Percentiles rank a stretch among this genome's conserved stretches.
These are phyloP conservation scores for Talaromyces piceae DNA, from an alignment of 2,329 filamentous ascomycete genomes.

Conservation along the genomic window DNA sequence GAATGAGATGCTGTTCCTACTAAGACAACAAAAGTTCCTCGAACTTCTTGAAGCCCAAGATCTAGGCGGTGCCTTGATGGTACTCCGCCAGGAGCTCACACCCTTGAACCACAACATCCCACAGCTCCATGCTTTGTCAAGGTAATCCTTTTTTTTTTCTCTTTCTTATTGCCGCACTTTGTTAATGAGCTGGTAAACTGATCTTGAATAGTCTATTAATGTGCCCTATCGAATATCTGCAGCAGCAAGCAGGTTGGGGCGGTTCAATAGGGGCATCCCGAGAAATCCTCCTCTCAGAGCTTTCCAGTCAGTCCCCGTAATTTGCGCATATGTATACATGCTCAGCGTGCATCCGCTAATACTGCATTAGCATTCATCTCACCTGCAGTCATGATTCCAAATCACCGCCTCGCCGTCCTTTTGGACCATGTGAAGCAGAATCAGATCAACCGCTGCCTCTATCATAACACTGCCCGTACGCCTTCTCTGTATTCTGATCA, in stretches of 20 bases:
- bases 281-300: conserved; percentile 64
- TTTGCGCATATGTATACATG: not conserved
- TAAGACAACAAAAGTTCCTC: conserved; percentile 90
- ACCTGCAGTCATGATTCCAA: conserved; percentile 92
- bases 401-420: conserved; percentile 74
- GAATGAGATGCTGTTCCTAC: conserved; percentile 74
- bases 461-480: conserved; percentile 71
- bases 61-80: conserved; percentile 63
- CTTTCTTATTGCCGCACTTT: too few relatives aligned
- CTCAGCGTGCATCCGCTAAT: not conserved
- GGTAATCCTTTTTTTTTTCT: conserved; percentile 35
- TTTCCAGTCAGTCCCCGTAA: conserved; percentile 63
- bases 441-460: conserved; percentile 77
- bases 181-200: not conserved
- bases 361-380: conserved; percentile 71
- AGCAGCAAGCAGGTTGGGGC: conserved; percentile 73
- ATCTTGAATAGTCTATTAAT: conserved; percentile 64
- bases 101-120: conserved; percentile 72
- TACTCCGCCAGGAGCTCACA: conserved; percentile 82
- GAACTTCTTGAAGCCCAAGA: conserved; percentile 77
- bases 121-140: conserved; percentile 74
- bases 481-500: conserved; percentile 90
- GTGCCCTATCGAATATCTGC: conserved; percentile 74
- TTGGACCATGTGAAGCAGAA: conserved; percentile 75
- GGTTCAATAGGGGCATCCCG: conserved; percentile 70